Evolutionary conservation across 164 flowering plant genomes (phyloP).

Genomic region (Amborella trichopoda): DNA sequence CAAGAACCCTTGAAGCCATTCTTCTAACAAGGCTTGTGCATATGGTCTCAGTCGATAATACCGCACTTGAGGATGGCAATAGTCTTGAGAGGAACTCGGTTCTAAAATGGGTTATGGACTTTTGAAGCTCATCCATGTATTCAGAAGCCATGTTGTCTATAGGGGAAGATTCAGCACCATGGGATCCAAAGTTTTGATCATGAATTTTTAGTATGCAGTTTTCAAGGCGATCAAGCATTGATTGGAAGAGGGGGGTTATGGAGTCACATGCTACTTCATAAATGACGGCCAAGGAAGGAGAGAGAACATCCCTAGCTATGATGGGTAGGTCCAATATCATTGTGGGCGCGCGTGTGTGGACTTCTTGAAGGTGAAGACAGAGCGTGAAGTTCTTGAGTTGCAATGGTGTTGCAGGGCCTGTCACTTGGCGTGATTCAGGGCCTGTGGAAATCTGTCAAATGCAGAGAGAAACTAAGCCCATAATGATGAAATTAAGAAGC

Average conservation of each 20-base stretch:
- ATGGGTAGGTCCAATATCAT: slow-evolving; percentile 44
- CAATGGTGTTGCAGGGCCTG: slow-evolving; percentile 70
- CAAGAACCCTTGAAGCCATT: slow-evolving; percentile 79
- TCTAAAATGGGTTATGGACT: slow-evolving; percentile 65
- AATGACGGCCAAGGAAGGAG: slow-evolving; percentile 63
- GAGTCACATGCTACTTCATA: slow-evolving; percentile 88
- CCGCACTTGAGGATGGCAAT: slow-evolving; percentile 43
- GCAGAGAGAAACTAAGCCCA: no score
- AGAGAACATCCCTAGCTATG: slow-evolving; percentile 64
- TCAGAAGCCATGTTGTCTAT: slow-evolving; percentile 81
- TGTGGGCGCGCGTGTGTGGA: slow-evolving; percentile 60
- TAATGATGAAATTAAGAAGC: no score
- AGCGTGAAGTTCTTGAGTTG: slow-evolving; percentile 78
- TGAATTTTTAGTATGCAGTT: slow-evolving; percentile 83
- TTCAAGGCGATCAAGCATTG: slow-evolving; percentile 87
- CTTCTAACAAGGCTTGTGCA: slow-evolving; percentile 66
- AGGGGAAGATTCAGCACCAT: slow-evolving; percentile 66
- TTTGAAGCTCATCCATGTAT: slow-evolving; percentile 94
- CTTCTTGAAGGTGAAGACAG: slow-evolving; percentile 87
- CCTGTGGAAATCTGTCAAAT: slow-evolving; percentile 91
- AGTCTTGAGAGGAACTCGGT: slow-evolving; percentile 65
- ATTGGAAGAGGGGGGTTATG: slow-evolving; percentile 74
- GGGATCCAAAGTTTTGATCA: slow-evolving; percentile 66
- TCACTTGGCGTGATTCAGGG: slow-evolving; percentile 86
- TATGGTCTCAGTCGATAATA: slow-evolving; percentile 48